Conservation (phyloP, 371 early-diverging fungal genomes). For the Rhizopus delemar region DNA sequence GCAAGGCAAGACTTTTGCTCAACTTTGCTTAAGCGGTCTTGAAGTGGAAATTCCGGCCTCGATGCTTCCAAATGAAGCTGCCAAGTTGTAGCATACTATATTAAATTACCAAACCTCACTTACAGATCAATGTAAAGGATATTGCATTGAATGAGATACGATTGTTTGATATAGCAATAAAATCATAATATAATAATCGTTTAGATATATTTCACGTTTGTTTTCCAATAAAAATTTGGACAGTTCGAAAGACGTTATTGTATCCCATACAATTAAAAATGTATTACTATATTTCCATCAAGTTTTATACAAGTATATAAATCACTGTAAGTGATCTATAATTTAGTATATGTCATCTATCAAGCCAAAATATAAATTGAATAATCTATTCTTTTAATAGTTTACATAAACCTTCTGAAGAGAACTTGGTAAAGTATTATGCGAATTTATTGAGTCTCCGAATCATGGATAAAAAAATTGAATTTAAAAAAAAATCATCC, state of each 20-base stretch:
- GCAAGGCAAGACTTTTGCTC: constrained; percentile 78
- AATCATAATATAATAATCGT: too few species aligned
- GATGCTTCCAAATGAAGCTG: constrained; percentile 30
- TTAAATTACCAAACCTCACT: background rate
- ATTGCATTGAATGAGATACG: too few species aligned
- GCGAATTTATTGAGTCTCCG: background rate
- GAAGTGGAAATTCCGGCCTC: constrained; percentile 63
- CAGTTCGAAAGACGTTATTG: too few species aligned
- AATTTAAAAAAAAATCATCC: background rate
- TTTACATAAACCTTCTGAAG: background rate
- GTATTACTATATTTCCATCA: background rate
- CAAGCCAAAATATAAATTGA: too few species aligned
- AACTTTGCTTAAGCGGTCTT: constrained; percentile 58
- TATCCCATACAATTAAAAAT: too few species aligned
- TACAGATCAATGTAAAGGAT: too few species aligned
- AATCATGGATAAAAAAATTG: background rate
- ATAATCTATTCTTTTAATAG: background rate
- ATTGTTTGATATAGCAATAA: too few species aligned
- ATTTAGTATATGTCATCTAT: too few species aligned
- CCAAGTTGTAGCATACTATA: constrained; percentile 43
- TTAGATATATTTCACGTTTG: too few species aligned
- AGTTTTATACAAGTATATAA: background rate
- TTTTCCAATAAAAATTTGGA: too few species aligned
- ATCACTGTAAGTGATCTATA: too few species aligned
- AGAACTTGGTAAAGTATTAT: background rate